phyloP scores from a whole-genome alignment of 2,329 filamentous ascomycete species.

The Dactylellina cionopaga region DNA sequence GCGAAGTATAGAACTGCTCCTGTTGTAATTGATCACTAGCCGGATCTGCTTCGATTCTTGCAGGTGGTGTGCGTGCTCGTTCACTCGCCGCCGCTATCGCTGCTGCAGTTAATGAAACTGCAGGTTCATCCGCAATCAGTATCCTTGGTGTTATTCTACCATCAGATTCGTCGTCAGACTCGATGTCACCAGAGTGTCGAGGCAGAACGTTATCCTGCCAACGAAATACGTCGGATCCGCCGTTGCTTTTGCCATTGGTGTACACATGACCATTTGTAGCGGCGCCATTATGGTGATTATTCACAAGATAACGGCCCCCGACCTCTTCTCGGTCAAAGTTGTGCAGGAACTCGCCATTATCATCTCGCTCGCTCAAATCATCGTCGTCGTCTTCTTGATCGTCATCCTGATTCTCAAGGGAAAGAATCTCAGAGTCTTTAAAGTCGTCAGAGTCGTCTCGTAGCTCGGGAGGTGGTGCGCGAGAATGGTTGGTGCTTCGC shows the following conservation, averaged over 20 bases:
- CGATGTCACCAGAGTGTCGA: slow-evolving; percentile 8
- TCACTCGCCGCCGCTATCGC: slow-evolving; percentile 1
- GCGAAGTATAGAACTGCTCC: slow-evolving; percentile 43
- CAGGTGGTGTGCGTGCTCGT: slow-evolving; percentile 22
- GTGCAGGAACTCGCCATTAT: slow-evolving; percentile 38
- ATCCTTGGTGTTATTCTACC: slow-evolving; percentile 42
- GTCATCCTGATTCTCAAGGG: slow-evolving; percentile 35
- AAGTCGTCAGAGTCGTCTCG: slow-evolving; percentile 47
- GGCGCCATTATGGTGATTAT: slow-evolving; percentile 14
- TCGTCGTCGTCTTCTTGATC: slow-evolving; percentile 35
- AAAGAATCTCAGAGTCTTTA: slow-evolving; percentile 47
- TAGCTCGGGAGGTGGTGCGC: slow-evolving; percentile 10
- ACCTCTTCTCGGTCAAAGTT: slow-evolving; percentile 41
- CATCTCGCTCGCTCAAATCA: slow-evolving; percentile 14
- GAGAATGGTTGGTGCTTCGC: slow-evolving; percentile 28
- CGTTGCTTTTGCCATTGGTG: slow-evolving; percentile 9
- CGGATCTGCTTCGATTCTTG: slow-evolving; percentile 2
- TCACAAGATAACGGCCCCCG: slow-evolving; percentile 39
- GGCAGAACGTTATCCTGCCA: slow-evolving; percentile 33
- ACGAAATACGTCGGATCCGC: slow-evolving; percentile 15
- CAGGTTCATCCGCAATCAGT: slow-evolving; percentile 25
- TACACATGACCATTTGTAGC: not conserved
- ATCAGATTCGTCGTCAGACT: slow-evolving; percentile 42
- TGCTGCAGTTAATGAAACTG: slow-evolving; percentile 1
- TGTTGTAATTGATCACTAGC: slow-evolving; percentile 36